Conservation (phyloP, 148 eudicot species). For the Talinum fruticosum region DNA sequence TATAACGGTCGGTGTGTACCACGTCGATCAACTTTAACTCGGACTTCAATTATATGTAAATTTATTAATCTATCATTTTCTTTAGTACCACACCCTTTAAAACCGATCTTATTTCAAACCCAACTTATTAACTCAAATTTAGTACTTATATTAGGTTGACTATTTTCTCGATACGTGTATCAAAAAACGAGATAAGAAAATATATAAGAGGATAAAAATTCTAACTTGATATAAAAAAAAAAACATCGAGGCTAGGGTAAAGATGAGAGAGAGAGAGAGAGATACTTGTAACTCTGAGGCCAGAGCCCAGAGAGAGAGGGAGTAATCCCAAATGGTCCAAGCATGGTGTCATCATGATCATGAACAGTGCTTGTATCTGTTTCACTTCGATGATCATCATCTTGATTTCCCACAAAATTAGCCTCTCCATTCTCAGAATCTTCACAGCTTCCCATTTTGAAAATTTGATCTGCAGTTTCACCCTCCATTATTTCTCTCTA, state of each 20-base stretch:
- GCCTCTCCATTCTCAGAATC: slow-evolving; percentile 23
- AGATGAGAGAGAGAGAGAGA: background rate
- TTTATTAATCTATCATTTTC: too few relatives aligned
- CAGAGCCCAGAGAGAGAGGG: slow-evolving; percentile 39
- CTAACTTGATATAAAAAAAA: background rate
- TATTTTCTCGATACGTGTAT: too few relatives aligned
- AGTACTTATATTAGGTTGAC: too few relatives aligned
- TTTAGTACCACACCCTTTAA: too few relatives aligned
- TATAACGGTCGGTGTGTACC: too few relatives aligned
- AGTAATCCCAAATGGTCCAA: slow-evolving; percentile 8
- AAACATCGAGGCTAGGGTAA: background rate
- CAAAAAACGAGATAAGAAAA: too few relatives aligned
- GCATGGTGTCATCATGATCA: slow-evolving; percentile 1
- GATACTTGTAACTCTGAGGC: slow-evolving; percentile 66
- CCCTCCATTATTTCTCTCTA: background rate
- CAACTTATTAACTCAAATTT: too few relatives aligned
- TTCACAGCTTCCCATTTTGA: slow-evolving; percentile 17
- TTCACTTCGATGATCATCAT: background rate
- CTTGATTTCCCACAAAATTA: background rate
- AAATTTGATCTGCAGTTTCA: slow-evolving; percentile 3
- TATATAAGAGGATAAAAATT: too few relatives aligned
- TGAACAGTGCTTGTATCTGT: slow-evolving; percentile 1
- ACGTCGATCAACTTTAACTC: too few relatives aligned
- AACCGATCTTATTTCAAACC: too few relatives aligned
- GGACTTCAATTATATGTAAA: too few relatives aligned